phyloP scores from a whole-genome alignment of 768 basidiomycete species.

The Mycena alexandri region DNA sequence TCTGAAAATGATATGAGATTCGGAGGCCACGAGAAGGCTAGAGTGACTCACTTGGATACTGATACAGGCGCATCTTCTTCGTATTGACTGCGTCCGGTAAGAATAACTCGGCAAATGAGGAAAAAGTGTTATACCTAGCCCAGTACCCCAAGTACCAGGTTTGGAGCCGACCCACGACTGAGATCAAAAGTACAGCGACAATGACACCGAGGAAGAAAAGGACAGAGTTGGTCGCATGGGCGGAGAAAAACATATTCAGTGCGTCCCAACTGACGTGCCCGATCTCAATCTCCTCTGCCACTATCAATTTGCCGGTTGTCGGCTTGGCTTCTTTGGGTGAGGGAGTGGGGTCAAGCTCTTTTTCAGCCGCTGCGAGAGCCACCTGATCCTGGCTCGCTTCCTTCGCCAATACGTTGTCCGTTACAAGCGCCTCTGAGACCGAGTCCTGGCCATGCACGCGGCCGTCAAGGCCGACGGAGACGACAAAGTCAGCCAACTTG shows the following conservation, averaged over 20 bases:
- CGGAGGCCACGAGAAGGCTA: slow-evolving; percentile 21
- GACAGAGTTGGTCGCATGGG: slow-evolving; percentile 47
- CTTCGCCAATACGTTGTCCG: slow-evolving; percentile 50
- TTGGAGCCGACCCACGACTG: slow-evolving; percentile 46
- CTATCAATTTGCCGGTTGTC: slow-evolving; percentile 67
- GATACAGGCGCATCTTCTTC: slow-evolving; percentile 49
- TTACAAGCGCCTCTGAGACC: slow-evolving; percentile 60
- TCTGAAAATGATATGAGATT: slow-evolving; percentile 1
- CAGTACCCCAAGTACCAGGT: slow-evolving; percentile 61
- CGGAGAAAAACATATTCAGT: slow-evolving; percentile 52
- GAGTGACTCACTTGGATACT: slow-evolving; percentile 50
- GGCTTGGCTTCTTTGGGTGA: slow-evolving; percentile 16
- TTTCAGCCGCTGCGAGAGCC: slow-evolving; percentile 42
- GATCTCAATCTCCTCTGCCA: slow-evolving; percentile 71
- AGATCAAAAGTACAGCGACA: slow-evolving; percentile 41
- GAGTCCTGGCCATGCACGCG: slow-evolving; percentile 62
- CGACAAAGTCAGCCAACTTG: slow-evolving; percentile 69
- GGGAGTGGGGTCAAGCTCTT: slow-evolving; percentile 40
- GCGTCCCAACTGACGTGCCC: slow-evolving; percentile 66
- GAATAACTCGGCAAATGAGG: not conserved
- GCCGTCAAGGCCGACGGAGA: slow-evolving; percentile 71
- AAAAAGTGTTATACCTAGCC: slow-evolving; percentile 39
- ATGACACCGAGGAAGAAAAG: slow-evolving; percentile 51
- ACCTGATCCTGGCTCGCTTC: slow-evolving; percentile 47
- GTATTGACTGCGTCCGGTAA: slow-evolving; percentile 48